Base-by-base conservation (phyloP, 208 protist genomes). In the Trypanosoma congolense region DNA sequence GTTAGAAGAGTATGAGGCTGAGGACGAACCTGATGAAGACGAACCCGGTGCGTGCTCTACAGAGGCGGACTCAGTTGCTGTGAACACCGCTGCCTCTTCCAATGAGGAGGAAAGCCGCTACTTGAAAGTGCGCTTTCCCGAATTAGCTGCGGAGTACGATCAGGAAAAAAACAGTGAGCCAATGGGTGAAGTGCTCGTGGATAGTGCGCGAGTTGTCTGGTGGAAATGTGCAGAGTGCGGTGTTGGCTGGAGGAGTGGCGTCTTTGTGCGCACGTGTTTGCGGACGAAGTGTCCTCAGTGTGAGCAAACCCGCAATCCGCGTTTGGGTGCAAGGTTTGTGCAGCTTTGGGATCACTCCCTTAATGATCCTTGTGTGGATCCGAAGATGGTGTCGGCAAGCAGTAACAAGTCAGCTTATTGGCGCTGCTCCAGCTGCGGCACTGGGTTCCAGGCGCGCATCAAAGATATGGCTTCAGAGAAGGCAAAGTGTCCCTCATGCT, bases 211-310 rank as follows among this genome's bases (percentile, higher is more conserved):
- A 24, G 67, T 88, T 12, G 76, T 68, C 3, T 50, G 40, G 41
- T 93, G 86, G 82, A 60, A 66, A 24, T 93, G 86, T 59, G 22
- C 52, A 12, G 56, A 31, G 22, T 93, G 86, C 65, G 28, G 33
- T n/a, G 41, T 71, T 8, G 54, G 51, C 12, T 93, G 86, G 82
- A 62, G 55, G n/a, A 76, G 75, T 36, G 78, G 64, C 6, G 64
- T 90, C 1, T 88, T 93, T 57, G 65, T 88, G 44, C 86, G 86
- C 5, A 84, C 73, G 38, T 67, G 77, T 9, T 58, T 88, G 22
- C 80, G 81, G 40, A 86, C 69, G 30, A 64, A 57, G 29, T 93
- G 86, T 66, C 86, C 81, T 18, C 24, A 31, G 12, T 93, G 86
- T 56, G 43, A 65, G 19, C 62, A 63, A 14, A 36, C 21, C 42